Base-by-base conservation (phyloP, 352 stramenopile species). In the Phytophthora pinifolia region DNA sequence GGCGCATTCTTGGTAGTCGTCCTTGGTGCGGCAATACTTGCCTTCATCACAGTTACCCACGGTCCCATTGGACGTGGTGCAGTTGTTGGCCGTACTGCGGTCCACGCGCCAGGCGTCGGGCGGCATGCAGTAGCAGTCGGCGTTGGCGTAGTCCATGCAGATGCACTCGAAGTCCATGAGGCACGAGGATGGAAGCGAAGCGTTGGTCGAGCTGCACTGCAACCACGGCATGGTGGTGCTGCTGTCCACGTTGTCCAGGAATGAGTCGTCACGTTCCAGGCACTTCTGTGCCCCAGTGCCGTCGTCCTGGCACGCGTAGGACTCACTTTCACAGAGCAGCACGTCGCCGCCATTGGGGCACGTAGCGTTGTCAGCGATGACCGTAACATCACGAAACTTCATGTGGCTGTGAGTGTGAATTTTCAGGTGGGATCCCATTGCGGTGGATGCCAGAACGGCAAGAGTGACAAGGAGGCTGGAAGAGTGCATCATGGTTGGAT, bases 1-100 rank as follows among this genome's bases (percentile, higher is more conserved):
- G 1, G 69, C 74, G 37, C 74, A 84, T 50, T 85, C 74, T 30
- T 85, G 71, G 47, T 67, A 67, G 54, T 45, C 48, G 53, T 46
- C 54, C 59, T 85, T 82, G 34, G 71, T 80, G 58, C 72, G 74
- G 48, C 74, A 85, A 57, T 85, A 85, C 47, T 82, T 63, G 62
- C 65, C 67, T n/a, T 61, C 43, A 37, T 85, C 69, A 49, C 74
- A 85, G 5, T 41, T 17, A 22, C 51, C 50, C 25, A 49, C 38
- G 22, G 70, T 56, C 14, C 71, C 71, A 30, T 57, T 65, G 8
- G 62, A 68, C 2, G 54, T 77, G n/a, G 58, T 71, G 61, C 74
- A 85, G 29, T 46, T 62, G n/a, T 60, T 39, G 14, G 68, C 60
- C 2, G 44, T 62, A 12, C 31, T 41, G 6, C 75, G 72, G 3